Percentiles rank a stretch among this genome's conserved stretches.
These are phyloP conservation scores for Populus hybrid DNA, from an alignment of 441 rosid species.

Conservation along the genomic window DNA sequence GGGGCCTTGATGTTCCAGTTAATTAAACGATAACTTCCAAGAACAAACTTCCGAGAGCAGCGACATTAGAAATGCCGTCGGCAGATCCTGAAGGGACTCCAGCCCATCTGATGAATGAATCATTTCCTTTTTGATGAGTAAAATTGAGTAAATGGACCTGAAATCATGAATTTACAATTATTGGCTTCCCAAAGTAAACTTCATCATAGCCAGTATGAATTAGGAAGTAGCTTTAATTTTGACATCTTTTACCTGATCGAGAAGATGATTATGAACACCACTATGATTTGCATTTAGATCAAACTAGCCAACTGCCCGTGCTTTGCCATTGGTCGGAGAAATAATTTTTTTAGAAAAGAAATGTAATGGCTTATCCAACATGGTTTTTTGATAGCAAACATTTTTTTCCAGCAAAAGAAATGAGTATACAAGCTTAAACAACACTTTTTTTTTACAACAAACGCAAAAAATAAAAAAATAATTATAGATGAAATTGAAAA, in stretches of 20 bases:
- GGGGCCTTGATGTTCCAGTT: slow-evolving; percentile 63
- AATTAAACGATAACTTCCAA: slow-evolving; percentile 58
- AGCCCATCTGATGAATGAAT: slow-evolving; percentile 50
- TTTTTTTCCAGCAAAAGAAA: too few species aligned
- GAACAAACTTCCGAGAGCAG: slow-evolving; percentile 51
- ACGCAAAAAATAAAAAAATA: too few species aligned
- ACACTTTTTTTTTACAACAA: too few species aligned
- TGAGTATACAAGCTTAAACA: too few species aligned
- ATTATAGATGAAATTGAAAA: too few species aligned
- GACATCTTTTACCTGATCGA: not conserved
- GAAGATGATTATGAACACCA: slow-evolving; percentile 1
- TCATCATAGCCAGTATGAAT: not conserved
- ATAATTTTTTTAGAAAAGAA: too few species aligned
- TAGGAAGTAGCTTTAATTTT: not conserved
- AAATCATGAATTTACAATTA: slow-evolving; percentile 20
- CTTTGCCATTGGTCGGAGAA: too few species aligned
- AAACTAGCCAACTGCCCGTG: not conserved
- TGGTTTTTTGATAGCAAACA: too few species aligned
- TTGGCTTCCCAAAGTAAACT: not conserved
- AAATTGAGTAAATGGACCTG: slow-evolving; percentile 63
- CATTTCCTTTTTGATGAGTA: slow-evolving; percentile 48
- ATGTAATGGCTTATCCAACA: too few species aligned
- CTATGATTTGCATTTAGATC: not conserved
- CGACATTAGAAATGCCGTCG: slow-evolving; percentile 48
- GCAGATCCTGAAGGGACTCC: slow-evolving; percentile 53